Evolutionary conservation across 1,284 basidiomycete genomes (phyloP).

Genomic region (Leccinum fallax): DNA sequence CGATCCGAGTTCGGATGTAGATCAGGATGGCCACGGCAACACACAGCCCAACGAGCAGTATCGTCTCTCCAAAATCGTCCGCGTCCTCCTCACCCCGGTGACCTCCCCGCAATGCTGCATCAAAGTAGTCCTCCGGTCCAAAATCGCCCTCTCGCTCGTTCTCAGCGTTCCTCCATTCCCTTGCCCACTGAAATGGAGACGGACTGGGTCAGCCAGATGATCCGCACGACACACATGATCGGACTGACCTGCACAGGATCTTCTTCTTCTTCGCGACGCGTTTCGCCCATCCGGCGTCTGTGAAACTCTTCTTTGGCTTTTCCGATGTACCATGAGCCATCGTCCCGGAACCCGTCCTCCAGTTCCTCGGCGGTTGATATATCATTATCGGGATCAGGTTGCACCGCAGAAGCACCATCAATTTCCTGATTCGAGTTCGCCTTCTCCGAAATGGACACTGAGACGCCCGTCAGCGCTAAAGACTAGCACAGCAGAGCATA

Average conservation of each 20-base stretch:
- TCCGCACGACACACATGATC: not conserved
- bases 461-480: conserved; percentile 12
- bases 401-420: conserved; percentile 26
- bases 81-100: conserved; percentile 58
- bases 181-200: conserved; percentile 60
- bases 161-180: conserved; percentile 70
- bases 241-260: conserved; percentile 65
- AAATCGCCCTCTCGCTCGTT: conserved; percentile 72
- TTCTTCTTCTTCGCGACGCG: conserved; percentile 53
- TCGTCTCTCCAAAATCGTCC: conserved; percentile 73
- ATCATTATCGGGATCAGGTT: conserved; percentile 19
- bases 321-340: conserved; percentile 75
- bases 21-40: conserved; percentile 66
- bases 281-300: conserved; percentile 49
- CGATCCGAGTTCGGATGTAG: conserved; percentile 71
- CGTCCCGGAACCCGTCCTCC: conserved; percentile 43
- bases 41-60: conserved; percentile 67
- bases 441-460: conserved; percentile 32
- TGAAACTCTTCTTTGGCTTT: conserved; percentile 77
- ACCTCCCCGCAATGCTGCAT: conserved; percentile 60
- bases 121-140: conserved; percentile 81
- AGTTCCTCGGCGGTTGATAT: conserved; percentile 22
- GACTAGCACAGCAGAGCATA: not conserved
- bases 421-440: conserved; percentile 28
- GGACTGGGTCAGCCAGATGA: conserved; percentile 9